Base-by-base conservation (phyloP, 2,329 filamentous ascomycete genomes). In the Daldinia eschscholtzii region DNA sequence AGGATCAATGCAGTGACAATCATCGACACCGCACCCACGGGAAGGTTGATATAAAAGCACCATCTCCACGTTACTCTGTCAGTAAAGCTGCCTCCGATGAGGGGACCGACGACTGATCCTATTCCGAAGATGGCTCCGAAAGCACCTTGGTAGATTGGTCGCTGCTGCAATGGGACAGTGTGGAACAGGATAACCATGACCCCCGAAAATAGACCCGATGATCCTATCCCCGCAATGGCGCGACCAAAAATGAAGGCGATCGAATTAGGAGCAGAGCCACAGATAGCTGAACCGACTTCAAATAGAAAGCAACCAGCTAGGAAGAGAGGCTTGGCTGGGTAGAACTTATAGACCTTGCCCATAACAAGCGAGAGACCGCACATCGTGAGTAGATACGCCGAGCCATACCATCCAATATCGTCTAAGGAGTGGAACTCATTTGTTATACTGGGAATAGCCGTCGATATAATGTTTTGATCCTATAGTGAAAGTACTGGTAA, bases 11-110 rank as follows among this genome's bases (percentile, higher is more conserved):
- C 13, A 42, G 75, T 78, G 4, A 76, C 73, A 0, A 79, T 77
- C 1, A 72, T 67, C 9, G 65, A 61, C 4, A 66, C 48, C 1
- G 62, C 68, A 12, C 80, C 80, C 20, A 82, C 74, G 15, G 79
- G 79, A 23, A 81, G 72, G 70, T 82, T 82, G 74, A 82, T 77
- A 59, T 81, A 82, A 66, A 82, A 81, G 42, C 79, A 81, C 78
- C 80, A 82, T 18, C 80, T 72, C 80, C 80, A 82, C 2, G 77
- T 78, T 15, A 80, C 79, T 1, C 75, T 75, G 2, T 76, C 76
- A 1, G 80, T 81, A 65, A 82, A 80, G 1, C 77, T 79, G 20
- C 80, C 80, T 15, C 80, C 80, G 1, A 82, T 73, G 5, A 81
- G 74, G 10, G 80, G 80, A 0, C 80, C 80, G 5, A 80, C 59